Evolutionary conservation across 768 basidiomycete genomes (phyloP), one percentile per base, ranked within the genome.

Genomic region (Russula lepida): DNA sequence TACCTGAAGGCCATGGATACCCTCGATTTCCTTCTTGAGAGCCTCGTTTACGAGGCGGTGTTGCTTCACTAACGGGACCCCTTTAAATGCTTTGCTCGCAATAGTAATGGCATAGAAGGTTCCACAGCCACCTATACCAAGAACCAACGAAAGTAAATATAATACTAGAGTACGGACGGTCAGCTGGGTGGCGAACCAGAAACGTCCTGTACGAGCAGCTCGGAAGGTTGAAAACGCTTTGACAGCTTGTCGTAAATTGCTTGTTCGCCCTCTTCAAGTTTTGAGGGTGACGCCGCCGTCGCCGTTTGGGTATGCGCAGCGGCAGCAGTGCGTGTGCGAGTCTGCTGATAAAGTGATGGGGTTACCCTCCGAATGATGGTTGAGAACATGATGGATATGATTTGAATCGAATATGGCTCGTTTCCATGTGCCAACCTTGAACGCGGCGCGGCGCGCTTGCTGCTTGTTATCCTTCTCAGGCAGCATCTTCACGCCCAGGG

Each of bases 1-100:
- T 62, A 92, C 95, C 80, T 98, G 95, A 28, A 99, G 74, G 4
- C 97, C 97, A 71, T 99, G 97, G 55, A 98, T 95, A 13, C 81
- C 85, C 68, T 84, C 81, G 51, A 99, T 92, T 71, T 98, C 97
- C 68, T 86, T 77, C 74, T 95, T 94, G 64, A 99, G 74, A 11
- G 81, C 79, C 61, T 91, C 81, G 13, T 88, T 95, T 41, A 99
- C 93, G 30, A 97, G 77, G 61, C 84, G 84, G 73, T 99, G 97
- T 72, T 99, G 97, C 77, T 97, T 95, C 56, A 98, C 84, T 46
- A 84, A 88, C 1, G 89, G 73, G 43, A 98, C 74, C 9, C 88
- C 95, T 65, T 87, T 85, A 79, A 99, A 98, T 1, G 80, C 79
- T n/a, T 83, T 72, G 60, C 91, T 93, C 4, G 88, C 82, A 64